Base-by-base conservation (phyloP, 306 rosid genomes). In the Rosa multiflora region DNA sequence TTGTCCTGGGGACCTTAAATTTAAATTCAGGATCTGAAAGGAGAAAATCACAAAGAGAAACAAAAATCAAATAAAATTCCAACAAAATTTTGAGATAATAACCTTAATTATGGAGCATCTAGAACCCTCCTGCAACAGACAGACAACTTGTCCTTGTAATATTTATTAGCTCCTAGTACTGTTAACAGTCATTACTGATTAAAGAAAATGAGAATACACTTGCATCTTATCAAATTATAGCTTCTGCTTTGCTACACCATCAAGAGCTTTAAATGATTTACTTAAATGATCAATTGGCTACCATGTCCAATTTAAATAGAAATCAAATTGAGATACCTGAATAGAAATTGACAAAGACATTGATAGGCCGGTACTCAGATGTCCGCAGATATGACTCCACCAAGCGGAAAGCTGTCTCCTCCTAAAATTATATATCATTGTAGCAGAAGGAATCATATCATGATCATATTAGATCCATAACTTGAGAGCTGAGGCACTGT, bases 341-440 rank as follows among this genome's bases (percentile, higher is more conserved):
- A 83, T 92, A 94, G 82, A 87, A 94, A 78, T 91, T 88, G 73
- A 94, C 89, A 40, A 89, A 92, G 80, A 94, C 67, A 81, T 86
- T 92, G 88, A 92, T 87, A 42, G 97, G 95, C 29, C 99, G 91
- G 85, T 91, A 88, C 78, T 92, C 97, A 6, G 92, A 86, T 70
- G 95, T 92, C 72, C 88, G 74, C 48, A 88, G 74, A 48, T 97
- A 88, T 76, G 94, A 67, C 83, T 85, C 90, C 78, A 88, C 97
- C 79, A 92, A 74, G 75, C 97, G 91, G 85, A 91, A 32, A 63
- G 97, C 94, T 12, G 97, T 85, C 85, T 94, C 99, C 79, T 94
- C 99, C 97, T 92, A 88, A 83, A 82, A 39, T 71, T 40, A 61
- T 79, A 63, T 56, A 72, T 77, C 69, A 80, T 37, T 79, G 26